Evolutionary conservation across 1,284 basidiomycete genomes (phyloP).

Genomic region (Ceratobasidium sp.): DNA sequence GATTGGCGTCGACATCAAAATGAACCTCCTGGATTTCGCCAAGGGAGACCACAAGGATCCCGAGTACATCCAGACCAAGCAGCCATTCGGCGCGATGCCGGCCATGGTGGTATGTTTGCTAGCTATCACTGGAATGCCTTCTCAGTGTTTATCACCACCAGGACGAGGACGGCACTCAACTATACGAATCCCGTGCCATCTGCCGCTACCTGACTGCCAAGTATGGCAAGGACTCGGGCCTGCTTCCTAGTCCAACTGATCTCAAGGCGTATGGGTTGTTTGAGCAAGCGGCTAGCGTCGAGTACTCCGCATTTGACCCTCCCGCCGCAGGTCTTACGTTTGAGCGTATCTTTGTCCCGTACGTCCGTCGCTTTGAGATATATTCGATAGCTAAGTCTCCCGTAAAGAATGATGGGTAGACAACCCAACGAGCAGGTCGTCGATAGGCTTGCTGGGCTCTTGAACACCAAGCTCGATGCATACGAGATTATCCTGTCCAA

Average conservation of each 20-base stretch:
- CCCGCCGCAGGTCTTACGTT: slow-evolving; percentile 27
- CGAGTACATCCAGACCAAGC: slow-evolving; percentile 26
- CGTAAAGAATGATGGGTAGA: slow-evolving; percentile 44
- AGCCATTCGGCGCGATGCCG: slow-evolving; percentile 40
- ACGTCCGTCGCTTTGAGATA: not conserved
- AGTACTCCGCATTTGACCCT: slow-evolving; percentile 48
- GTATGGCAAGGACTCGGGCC: slow-evolving; percentile 38
- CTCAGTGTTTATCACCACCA: not conserved
- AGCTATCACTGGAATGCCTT: not conserved
- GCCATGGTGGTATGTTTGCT: slow-evolving; percentile 21
- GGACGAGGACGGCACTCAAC: slow-evolving; percentile 38
- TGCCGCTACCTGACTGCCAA: slow-evolving; percentile 43
- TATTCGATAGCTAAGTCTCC: slow-evolving; percentile 26
- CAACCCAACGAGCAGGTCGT: slow-evolving; percentile 48
- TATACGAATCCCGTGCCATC: slow-evolving; percentile 47
- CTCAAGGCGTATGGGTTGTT: slow-evolving; percentile 44
- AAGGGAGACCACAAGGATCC: slow-evolving; percentile 35
- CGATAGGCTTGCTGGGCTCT: slow-evolving; percentile 45
- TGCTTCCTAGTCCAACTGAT: slow-evolving; percentile 39
- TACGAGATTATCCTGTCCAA: slow-evolving; percentile 61
- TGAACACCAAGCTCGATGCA: slow-evolving; percentile 54
- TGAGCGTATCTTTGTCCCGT: slow-evolving; percentile 21
- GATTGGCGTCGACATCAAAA: slow-evolving; percentile 21
- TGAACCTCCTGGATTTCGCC: not conserved
- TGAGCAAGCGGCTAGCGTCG: slow-evolving; percentile 47